A percentile compares a stretch with the other conserved stretches of the same genome.
Evolutionary conservation across 2,329 filamentous ascomycete genomes (phyloP).

Genomic region (Dothideomycetes sp.): DNA sequence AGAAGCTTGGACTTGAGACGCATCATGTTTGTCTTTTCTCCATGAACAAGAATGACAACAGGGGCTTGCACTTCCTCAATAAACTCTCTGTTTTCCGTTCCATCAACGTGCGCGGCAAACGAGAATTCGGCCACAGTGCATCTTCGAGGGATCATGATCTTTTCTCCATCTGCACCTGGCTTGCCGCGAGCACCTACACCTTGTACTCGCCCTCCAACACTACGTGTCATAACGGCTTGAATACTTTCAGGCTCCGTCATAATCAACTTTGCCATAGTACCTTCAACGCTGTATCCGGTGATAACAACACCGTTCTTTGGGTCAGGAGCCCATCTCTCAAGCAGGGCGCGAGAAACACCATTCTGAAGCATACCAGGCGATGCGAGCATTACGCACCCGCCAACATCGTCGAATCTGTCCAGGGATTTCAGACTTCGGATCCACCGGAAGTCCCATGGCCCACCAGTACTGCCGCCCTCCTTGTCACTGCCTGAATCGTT

Average conservation of each 20-base stretch:
- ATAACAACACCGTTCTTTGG: slow-evolving; percentile 97
- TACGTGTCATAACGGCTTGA: slow-evolving; percentile 72
- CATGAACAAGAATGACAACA: slow-evolving; percentile 93
- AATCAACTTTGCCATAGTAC: slow-evolving; percentile 94
- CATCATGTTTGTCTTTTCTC: slow-evolving; percentile 97
- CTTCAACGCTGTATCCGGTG: slow-evolving; percentile 96
- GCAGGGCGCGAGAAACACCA: slow-evolving; percentile 80
- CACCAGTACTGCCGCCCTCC: slow-evolving; percentile 48
- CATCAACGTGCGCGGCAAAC: slow-evolving; percentile 94
- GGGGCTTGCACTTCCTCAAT: slow-evolving; percentile 89
- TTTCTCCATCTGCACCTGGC: slow-evolving; percentile 62
- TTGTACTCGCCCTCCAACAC: slow-evolving; percentile 20
- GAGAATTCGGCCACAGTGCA: slow-evolving; percentile 92
- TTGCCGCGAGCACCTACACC: slow-evolving; percentile 51
- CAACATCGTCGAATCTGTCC: slow-evolving; percentile 91
- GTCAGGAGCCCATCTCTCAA: slow-evolving; percentile 93
- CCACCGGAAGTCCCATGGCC: slow-evolving; percentile 91
- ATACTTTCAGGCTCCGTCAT: slow-evolving; percentile 93
- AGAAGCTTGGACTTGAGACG: slow-evolving; percentile 88
- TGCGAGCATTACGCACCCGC: slow-evolving; percentile 92
- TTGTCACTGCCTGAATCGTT: slow-evolving; percentile 52
- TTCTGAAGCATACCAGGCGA: slow-evolving; percentile 98
- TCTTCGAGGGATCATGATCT: slow-evolving; percentile 79
- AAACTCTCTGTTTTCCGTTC: slow-evolving; percentile 89
- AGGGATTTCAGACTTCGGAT: slow-evolving; percentile 86